These are phyloP conservation scores for Bonnemaisonia californica DNA, from an alignment of 31 red algal species.

Conservation along the genomic window DNA sequence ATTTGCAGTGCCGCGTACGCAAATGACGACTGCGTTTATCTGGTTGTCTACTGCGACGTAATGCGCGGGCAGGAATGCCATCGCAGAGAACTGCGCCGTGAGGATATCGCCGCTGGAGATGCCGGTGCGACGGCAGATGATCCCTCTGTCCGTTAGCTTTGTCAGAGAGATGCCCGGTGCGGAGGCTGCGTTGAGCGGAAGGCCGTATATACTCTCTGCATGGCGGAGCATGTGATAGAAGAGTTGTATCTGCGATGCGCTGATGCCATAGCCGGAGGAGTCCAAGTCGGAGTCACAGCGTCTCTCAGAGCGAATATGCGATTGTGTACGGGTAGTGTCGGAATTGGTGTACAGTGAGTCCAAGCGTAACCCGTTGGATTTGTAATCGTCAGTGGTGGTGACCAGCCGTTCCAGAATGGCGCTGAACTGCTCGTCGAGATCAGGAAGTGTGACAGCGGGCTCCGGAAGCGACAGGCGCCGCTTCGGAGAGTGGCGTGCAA, in stretches of 20 bases:
- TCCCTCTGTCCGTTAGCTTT: constrained; percentile 54
- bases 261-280: too few relatives aligned
- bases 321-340: neutral
- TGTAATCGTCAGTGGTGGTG: too few relatives aligned
- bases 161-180: constrained; percentile 62
- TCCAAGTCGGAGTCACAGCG: neutral
- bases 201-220: constrained; percentile 78
- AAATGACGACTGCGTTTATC: constrained; percentile 65
- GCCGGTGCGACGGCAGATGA: constrained; percentile 65
- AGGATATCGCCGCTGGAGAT: constrained; percentile 37
- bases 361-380: neutral
- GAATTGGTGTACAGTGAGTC: neutral
- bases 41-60: constrained; percentile 77
- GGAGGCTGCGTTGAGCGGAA: constrained; percentile 59
- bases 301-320: neutral
- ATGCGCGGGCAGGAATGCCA: constrained; percentile 58
- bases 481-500: neutral
- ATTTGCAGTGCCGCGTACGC: constrained; percentile 77
- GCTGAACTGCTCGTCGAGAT: neutral
- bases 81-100: constrained; percentile 31
- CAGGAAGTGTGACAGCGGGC: neutral
- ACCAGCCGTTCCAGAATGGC: too few relatives aligned
- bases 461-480: neutral
- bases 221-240: constrained; percentile 84
- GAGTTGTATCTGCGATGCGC: constrained; percentile 60